Evolutionary conservation across 23 red algal genomes (phyloP).

Genomic region (Gracilariopsis chorda): DNA sequence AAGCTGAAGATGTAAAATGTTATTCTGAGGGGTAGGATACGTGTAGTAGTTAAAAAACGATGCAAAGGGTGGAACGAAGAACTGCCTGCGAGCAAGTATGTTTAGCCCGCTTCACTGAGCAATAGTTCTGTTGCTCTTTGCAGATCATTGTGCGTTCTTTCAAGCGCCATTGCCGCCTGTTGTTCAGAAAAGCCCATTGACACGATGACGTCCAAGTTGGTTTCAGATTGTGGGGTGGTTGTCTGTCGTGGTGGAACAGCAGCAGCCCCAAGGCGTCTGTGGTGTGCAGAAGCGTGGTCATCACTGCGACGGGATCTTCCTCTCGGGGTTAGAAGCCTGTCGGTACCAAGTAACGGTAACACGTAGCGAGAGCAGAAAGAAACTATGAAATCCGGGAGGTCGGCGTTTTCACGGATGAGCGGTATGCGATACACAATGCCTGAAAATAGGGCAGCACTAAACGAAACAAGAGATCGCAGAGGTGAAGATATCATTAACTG

Average conservation of each 20-base stretch:
- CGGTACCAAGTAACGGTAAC: slow-evolving; percentile 23
- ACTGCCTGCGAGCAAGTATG: background rate
- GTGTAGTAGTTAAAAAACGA: too few relatives aligned
- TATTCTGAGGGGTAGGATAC: too few relatives aligned
- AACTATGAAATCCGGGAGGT: slow-evolving; percentile 14
- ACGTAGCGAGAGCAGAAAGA: slow-evolving; percentile 13
- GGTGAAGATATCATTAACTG: slow-evolving; percentile 17
- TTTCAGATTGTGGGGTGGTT: background rate
- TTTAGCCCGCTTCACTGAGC: slow-evolving; percentile 1
- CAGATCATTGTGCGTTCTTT: slow-evolving; percentile 10
- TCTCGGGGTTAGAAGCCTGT: background rate
- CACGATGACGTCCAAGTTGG: background rate
- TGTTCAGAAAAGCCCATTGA: slow-evolving; percentile 45
- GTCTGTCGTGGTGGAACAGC: background rate
- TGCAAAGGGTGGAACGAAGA: too few relatives aligned
- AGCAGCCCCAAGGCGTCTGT: background rate
- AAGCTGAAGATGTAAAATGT: too few relatives aligned
- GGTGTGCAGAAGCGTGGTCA: background rate
- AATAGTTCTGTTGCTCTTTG: slow-evolving; percentile 38
- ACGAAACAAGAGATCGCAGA: background rate
- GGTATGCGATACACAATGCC: slow-evolving; percentile 43
- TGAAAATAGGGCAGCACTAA: background rate
- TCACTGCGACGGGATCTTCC: slow-evolving; percentile 1
- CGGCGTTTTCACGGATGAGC: slow-evolving; percentile 11
- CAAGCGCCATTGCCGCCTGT: background rate